A percentile compares a stretch with the other conserved stretches of the same genome.
Evolutionary conservation across 345 rosid genomes (phyloP).

Genomic region (Rhodamnia argentea): DNA sequence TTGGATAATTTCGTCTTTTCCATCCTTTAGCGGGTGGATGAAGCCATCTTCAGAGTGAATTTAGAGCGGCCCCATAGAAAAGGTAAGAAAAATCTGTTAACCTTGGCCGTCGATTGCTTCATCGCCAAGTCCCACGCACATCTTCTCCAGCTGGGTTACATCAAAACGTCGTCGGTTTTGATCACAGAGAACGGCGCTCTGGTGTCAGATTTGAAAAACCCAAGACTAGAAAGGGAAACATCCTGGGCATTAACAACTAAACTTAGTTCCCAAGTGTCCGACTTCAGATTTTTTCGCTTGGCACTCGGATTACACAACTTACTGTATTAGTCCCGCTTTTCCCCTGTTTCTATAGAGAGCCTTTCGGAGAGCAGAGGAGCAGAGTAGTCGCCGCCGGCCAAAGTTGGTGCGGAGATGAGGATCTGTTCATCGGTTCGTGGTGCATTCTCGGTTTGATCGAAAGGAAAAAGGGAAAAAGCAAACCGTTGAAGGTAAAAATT

Average conservation of each 20-base stretch:
- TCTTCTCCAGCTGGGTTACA: not conserved
- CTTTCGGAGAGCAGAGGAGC: not conserved
- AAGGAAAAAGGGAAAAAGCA: not conserved
- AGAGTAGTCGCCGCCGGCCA: not conserved
- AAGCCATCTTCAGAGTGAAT: too few species aligned
- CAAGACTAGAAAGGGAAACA: not conserved
- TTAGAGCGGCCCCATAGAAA: too few species aligned
- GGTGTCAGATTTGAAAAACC: too few species aligned
- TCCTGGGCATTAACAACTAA: not conserved
- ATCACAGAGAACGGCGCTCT: too few species aligned
- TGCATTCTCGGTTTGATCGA: not conserved
- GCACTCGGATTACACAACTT: not conserved
- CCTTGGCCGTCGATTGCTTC: too few species aligned
- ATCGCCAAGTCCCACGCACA: too few species aligned
- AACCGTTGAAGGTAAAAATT: not conserved
- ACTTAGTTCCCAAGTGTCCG: not conserved
- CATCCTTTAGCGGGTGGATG: too few species aligned
- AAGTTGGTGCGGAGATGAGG: not conserved
- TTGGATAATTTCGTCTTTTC: too few species aligned
- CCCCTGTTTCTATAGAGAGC: not conserved
- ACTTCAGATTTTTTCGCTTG: not conserved
- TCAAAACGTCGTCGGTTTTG: not conserved
- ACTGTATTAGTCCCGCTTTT: not conserved
- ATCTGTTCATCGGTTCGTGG: not conserved
- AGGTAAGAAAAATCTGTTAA: too few species aligned